Conservation (phyloP, 345 rosid species). For the Ailanthus altissimus region DNA sequence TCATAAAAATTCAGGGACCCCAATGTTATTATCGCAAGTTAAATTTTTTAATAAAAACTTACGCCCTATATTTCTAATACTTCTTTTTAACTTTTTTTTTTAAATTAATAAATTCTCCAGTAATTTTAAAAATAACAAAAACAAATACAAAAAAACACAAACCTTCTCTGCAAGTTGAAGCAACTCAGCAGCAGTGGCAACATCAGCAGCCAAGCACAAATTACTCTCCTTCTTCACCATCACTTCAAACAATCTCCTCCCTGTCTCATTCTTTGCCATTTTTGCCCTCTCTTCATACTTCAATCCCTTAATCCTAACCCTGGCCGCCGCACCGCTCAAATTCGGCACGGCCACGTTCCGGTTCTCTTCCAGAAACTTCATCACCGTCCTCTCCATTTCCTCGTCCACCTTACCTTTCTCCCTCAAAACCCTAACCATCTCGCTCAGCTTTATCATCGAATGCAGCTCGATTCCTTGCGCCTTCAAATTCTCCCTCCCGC, state of each 20-base stretch:
- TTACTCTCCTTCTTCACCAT: conserved; percentile 88
- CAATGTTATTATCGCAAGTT: too few species aligned
- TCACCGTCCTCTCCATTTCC: conserved; percentile 56
- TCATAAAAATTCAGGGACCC: too few species aligned
- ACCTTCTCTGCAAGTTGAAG: conserved; percentile 90
- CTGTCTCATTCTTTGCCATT: conserved; percentile 68
- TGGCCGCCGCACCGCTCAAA: conserved; percentile 30
- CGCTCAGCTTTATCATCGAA: conserved; percentile 66
- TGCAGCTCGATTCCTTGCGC: conserved; percentile 78
- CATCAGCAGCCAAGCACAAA: conserved; percentile 96
- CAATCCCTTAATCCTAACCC: conserved; percentile 47
- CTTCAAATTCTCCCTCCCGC: conserved; percentile 81
- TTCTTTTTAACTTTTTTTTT: too few species aligned
- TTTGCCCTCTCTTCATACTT: conserved; percentile 66
- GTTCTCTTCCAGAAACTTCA: conserved; percentile 78
- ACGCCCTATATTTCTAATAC: too few species aligned
- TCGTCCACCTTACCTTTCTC: conserved; percentile 77
- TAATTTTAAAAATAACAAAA: background rate
- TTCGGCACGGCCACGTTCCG: conserved; percentile 64
- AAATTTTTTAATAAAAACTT: too few species aligned
- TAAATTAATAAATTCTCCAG: background rate
- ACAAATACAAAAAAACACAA: background rate
- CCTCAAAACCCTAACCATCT: conserved; percentile 84
- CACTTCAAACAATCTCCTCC: conserved; percentile 74
- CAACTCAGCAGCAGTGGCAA: conserved; percentile 85